These are phyloP conservation scores for Zalaria sp. DNA, from an alignment of 2,329 filamentous ascomycete species.

Conservation along the genomic window DNA sequence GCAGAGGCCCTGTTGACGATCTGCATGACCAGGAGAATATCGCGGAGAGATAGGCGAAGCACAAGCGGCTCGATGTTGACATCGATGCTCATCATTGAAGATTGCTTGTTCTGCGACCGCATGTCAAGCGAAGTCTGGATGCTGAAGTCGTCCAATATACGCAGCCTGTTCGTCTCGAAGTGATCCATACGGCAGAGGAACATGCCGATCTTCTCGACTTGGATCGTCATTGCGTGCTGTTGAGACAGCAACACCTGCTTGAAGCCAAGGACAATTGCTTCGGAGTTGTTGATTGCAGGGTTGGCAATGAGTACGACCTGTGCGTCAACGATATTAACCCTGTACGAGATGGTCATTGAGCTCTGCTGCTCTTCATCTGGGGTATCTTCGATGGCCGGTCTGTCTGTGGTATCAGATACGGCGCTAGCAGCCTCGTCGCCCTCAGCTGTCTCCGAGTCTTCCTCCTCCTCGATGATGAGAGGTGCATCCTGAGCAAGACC, in stretches of 20 bases:
- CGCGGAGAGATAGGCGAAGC: conserved; percentile 74
- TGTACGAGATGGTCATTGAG: conserved; percentile 67
- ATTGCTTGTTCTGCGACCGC: conserved; percentile 42
- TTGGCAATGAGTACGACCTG: conserved; percentile 96
- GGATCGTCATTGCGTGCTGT: conserved; percentile 85
- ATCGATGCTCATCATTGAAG: conserved; percentile 61
- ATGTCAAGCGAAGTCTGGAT: conserved; percentile 79
- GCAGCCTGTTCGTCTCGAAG: conserved; percentile 77
- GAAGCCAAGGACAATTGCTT: conserved; percentile 88
- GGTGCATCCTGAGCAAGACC: conserved; percentile 44
- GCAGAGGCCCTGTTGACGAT: conserved; percentile 86
- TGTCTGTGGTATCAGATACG: conserved; percentile 11
- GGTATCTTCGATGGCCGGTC: conserved; percentile 11
- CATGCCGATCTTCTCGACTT: conserved; percentile 92
- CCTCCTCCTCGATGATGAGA: conserved; percentile 48
- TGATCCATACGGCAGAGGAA: conserved; percentile 97
- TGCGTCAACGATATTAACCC: conserved; percentile 87
- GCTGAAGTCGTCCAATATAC: conserved; percentile 94
- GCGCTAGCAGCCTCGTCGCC: conserved; percentile 34
- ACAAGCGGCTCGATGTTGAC: conserved; percentile 85
- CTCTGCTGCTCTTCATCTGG: conserved; percentile 23
- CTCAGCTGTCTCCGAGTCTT: conserved; percentile 24
- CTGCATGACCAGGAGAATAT: conserved; percentile 87
- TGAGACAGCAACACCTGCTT: conserved; percentile 88
- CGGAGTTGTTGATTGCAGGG: conserved; percentile 74